These are phyloP conservation scores for Russula abietina DNA, from an alignment of 768 basidiomycete genomes.

Conservation along the genomic window DNA sequence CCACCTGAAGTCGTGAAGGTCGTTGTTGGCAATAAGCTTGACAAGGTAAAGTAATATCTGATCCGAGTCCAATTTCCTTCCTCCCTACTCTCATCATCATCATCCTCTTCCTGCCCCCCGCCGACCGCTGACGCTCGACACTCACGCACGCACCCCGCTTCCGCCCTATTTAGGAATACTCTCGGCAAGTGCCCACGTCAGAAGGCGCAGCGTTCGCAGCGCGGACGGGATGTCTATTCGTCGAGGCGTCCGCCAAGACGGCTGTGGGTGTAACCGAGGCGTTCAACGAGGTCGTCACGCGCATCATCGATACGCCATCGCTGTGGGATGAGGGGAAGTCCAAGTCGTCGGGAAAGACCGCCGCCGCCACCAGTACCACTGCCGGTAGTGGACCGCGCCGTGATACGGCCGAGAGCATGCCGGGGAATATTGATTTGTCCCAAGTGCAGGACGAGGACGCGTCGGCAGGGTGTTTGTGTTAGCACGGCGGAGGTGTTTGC, in stretches of 20 bases:
- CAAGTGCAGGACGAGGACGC: constrained; percentile 22
- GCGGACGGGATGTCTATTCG: constrained; percentile 77
- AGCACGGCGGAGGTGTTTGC: background rate
- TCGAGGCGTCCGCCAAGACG: constrained; percentile 93
- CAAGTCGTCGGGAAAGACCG: constrained; percentile 25
- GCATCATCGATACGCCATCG: constrained; percentile 78
- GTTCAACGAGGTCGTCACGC: constrained; percentile 69
- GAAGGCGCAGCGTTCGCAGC: constrained; percentile 79
- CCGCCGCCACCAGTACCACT: background rate
- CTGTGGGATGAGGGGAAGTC: constrained; percentile 50
- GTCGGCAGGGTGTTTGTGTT: constrained; percentile 35
- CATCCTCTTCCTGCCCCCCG: background rate
- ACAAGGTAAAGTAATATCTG: constrained; percentile 59
- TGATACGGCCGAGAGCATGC: constrained; percentile 31
- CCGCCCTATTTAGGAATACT: constrained; percentile 59
- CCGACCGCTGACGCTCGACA: background rate
- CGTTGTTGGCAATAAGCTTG: constrained; percentile 90
- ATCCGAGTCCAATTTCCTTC: background rate
- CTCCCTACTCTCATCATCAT: background rate
- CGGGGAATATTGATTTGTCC: constrained; percentile 38
- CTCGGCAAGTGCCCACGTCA: constrained; percentile 72
- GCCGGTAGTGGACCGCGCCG: constrained; percentile 8
- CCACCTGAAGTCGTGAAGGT: constrained; percentile 84
- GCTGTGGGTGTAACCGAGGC: constrained; percentile 74
- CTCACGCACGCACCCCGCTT: background rate